These are phyloP conservation scores for Tetrapisispora fleetii DNA, from an alignment of 805 yeast species.

Conservation along the genomic window DNA sequence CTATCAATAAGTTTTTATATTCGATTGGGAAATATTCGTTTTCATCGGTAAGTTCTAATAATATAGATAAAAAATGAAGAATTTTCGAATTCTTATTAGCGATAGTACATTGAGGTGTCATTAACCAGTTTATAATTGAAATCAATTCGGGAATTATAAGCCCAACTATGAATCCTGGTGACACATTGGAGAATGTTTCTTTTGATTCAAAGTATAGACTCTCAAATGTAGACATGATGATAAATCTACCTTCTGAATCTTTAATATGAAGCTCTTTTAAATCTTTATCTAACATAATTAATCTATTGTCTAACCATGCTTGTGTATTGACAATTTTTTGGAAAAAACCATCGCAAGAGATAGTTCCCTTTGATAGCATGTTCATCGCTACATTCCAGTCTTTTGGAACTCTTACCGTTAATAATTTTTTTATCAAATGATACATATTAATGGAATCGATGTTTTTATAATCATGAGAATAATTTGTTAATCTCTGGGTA, in stretches of 20 bases:
- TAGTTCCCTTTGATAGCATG: conserved; percentile 13
- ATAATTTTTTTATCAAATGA: conserved; percentile 34
- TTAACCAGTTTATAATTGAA: conserved; percentile 9
- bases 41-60: conserved; percentile 30
- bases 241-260: conserved; percentile 43
- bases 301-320: conserved; percentile 33
- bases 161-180: conserved; percentile 48
- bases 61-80: conserved; percentile 25
- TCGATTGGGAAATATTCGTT: conserved; percentile 26
- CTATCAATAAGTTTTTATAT: conserved; percentile 50
- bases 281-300: conserved; percentile 44
- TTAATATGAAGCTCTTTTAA: conserved; percentile 48
- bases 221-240: conserved; percentile 18
- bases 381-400: conserved; percentile 27
- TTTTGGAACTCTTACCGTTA: conserved; percentile 29
- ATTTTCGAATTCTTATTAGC: conserved; percentile 24
- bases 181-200: conserved; percentile 26
- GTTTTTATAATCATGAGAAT: conserved; percentile 29
- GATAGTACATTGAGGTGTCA: conserved; percentile 10
- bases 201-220: conserved; percentile 31
- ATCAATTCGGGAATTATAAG: conserved; percentile 62
- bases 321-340: conserved; percentile 23
- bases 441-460: conserved; percentile 20
- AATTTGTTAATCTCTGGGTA: conserved; percentile 6
- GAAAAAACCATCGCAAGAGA: conserved; percentile 28